A percentile compares a stretch with the other conserved stretches of the same genome.
These are phyloP conservation scores for Scheffersomyces segobiensis DNA, from an alignment of 1,139 yeast species.

Conservation along the genomic window DNA sequence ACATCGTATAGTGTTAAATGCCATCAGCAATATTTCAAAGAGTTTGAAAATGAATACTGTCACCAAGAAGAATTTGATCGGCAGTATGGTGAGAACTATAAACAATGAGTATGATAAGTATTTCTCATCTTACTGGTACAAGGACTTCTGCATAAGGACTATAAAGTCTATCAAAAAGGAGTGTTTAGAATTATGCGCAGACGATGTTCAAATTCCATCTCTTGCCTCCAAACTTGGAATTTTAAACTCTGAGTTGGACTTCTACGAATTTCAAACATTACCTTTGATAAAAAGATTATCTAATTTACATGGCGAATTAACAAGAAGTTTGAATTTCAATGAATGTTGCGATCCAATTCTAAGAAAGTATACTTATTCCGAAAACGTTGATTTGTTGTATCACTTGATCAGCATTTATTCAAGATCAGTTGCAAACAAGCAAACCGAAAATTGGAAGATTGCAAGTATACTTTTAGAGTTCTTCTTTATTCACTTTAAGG, in stretches of 20 bases:
- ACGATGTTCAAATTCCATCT: constrained; percentile 16
- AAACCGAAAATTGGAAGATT: constrained; percentile 31
- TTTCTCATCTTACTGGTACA: constrained; percentile 23
- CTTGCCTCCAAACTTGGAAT: constrained; percentile 35
- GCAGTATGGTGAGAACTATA: constrained; percentile 25
- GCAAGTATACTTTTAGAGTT: constrained; percentile 24
- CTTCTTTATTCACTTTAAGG: constrained; percentile 15
- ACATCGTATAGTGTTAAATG: constrained; percentile 18
- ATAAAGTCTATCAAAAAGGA: constrained; percentile 25
- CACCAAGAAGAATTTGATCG: constrained; percentile 19
- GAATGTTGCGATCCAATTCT: constrained; percentile 19
- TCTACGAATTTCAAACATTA: constrained; percentile 18
- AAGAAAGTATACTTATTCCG: constrained; percentile 24
- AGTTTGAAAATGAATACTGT: constrained; percentile 11
- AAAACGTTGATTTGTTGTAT: constrained; percentile 25
- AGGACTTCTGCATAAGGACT: constrained; percentile 30
- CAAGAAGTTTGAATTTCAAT: constrained; percentile 22
- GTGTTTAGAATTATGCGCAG: constrained; percentile 16
- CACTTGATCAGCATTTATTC: constrained; percentile 33
- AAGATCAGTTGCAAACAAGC: constrained; percentile 20
- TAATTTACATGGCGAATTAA: constrained; percentile 29
- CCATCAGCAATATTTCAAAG: constrained; percentile 21
- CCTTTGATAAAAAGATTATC: constrained; percentile 25
- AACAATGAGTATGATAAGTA: constrained; percentile 30
- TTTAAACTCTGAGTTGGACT: constrained; percentile 24